A percentile compares a stretch with the other conserved stretches of the same genome.
These are phyloP conservation scores for Thraustochytrium striatum DNA, from an alignment of 352 stramenopile genomes.

Conservation along the genomic window DNA sequence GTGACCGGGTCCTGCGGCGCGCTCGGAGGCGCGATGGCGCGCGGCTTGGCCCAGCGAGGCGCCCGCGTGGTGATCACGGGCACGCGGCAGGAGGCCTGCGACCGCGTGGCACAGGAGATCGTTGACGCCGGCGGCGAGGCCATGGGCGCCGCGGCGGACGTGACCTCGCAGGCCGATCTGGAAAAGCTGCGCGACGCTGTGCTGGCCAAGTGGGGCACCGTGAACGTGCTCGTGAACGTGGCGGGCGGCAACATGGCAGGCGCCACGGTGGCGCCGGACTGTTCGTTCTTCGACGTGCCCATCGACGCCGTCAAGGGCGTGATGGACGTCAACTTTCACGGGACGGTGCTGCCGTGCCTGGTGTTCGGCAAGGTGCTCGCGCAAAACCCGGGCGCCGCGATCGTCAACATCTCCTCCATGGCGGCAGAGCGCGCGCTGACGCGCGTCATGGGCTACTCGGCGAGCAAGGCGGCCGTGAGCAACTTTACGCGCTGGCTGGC, in stretches of 20 bases:
- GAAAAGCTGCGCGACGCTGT: neutral
- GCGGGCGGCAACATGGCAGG: slow-evolving; percentile 39
- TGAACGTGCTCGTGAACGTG: slow-evolving; percentile 43
- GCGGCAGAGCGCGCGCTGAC: slow-evolving; percentile 28
- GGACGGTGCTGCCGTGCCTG: slow-evolving; percentile 22
- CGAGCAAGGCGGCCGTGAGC: slow-evolving; percentile 28
- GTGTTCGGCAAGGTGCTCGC: slow-evolving; percentile 39
- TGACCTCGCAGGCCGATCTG: slow-evolving; percentile 1
- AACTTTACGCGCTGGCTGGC: slow-evolving; percentile 49
- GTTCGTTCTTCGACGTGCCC: slow-evolving; percentile 47
- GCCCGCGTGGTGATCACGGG: slow-evolving; percentile 18
- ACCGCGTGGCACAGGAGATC: neutral
- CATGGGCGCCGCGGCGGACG: slow-evolving; percentile 14
- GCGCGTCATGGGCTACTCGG: slow-evolving; percentile 49
- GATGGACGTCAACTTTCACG: slow-evolving; percentile 44
- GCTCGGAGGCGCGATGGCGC: slow-evolving; percentile 22
- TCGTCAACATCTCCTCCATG: slow-evolving; percentile 47
- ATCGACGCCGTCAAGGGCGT: slow-evolving; percentile 19
- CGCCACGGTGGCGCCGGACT: slow-evolving; percentile 27
- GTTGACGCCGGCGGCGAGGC: neutral
- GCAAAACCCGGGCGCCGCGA: neutral
- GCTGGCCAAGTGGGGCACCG: slow-evolving; percentile 20
- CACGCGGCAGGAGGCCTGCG: neutral
- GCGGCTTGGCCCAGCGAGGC: slow-evolving; percentile 8
- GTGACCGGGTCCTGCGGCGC: slow-evolving; percentile 15